phyloP scores from a whole-genome alignment of 768 basidiomycete genomes.

The Rhodosporidiobolus odoratus region DNA sequence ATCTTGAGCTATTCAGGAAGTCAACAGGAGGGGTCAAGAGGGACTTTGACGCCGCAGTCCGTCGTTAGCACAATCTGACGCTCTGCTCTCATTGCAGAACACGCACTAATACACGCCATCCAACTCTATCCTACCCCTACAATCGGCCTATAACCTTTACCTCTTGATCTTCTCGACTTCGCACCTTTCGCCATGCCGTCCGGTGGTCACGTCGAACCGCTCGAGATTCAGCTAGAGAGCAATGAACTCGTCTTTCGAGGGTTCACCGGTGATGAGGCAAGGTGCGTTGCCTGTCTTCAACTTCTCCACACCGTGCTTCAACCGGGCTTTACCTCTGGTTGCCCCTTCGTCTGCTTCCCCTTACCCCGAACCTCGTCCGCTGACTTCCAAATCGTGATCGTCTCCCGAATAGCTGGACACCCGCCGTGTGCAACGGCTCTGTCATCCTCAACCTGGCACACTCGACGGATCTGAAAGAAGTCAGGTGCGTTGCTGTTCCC shows the following conservation, averaged over 20 bases:
- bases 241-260: slow-evolving; percentile 69
- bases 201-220: slow-evolving; percentile 34
- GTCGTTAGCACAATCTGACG: too few species aligned
- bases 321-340: too few species aligned
- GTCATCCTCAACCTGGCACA: slow-evolving; percentile 74
- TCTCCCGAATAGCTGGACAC: slow-evolving; percentile 40
- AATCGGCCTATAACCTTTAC: neutral
- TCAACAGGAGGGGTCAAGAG: too few species aligned
- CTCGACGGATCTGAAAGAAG: slow-evolving; percentile 58
- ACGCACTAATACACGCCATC: too few species aligned
- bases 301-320: neutral
- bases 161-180: neutral
- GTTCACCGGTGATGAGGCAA: slow-evolving; percentile 52
- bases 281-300: neutral
- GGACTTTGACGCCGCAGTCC: too few species aligned
- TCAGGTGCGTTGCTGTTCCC: slow-evolving; percentile 29
- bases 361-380: too few species aligned
- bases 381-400: neutral
- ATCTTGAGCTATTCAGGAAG: too few species aligned
- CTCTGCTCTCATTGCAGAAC: too few species aligned
- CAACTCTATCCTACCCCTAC: neutral
- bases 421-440: slow-evolving; percentile 71
- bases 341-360: too few species aligned
- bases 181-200: slow-evolving; percentile 11
- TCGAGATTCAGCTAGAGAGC: slow-evolving; percentile 72